Percentiles rank a stretch among this genome's conserved stretches.
These are phyloP conservation scores for Orbilia ellipsospora DNA, from an alignment of 2,329 filamentous ascomycete species.

Conservation along the genomic window DNA sequence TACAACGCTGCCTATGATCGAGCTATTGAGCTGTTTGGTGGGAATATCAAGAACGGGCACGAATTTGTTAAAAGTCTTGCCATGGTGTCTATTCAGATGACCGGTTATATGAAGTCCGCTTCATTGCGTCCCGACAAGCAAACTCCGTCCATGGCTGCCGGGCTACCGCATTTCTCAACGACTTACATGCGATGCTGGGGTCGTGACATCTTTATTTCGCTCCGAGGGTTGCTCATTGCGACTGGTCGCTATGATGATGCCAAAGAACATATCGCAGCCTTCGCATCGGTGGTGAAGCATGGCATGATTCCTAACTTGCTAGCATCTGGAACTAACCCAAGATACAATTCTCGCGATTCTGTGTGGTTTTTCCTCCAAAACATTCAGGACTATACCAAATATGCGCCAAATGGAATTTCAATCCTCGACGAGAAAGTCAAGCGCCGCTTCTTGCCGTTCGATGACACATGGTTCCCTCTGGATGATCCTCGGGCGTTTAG, in stretches of 20 bases:
- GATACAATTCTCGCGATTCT: slow-evolving; percentile 96
- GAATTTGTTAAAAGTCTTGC: slow-evolving; percentile 88
- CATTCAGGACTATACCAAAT: slow-evolving; percentile 89
- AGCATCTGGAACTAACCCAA: slow-evolving; percentile 82
- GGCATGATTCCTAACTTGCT: slow-evolving; percentile 98
- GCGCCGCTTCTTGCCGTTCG: slow-evolving; percentile 90
- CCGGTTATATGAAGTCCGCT: slow-evolving; percentile 84
- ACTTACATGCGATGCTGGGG: slow-evolving; percentile 98
- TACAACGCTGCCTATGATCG: slow-evolving; percentile 85
- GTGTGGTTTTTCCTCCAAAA: slow-evolving; percentile 98
- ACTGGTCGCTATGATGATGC: slow-evolving; percentile 90
- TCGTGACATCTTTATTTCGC: slow-evolving; percentile 94
- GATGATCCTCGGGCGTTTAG: slow-evolving; percentile 89
- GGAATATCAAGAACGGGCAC: slow-evolving; percentile 81
- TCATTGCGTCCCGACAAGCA: slow-evolving; percentile 87
- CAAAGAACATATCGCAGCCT: slow-evolving; percentile 91
- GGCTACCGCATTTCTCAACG: slow-evolving; percentile 90
- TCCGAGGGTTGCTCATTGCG: slow-evolving; percentile 88
- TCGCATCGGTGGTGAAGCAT: slow-evolving; percentile 95
- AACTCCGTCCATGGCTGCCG: slow-evolving; percentile 89
- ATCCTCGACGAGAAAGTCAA: slow-evolving; percentile 81
- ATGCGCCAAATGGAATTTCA: slow-evolving; percentile 79
- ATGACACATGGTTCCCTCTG: slow-evolving; percentile 90
- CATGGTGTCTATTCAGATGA: slow-evolving; percentile 91
- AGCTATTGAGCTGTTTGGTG: slow-evolving; percentile 80